Evolutionary conservation across 306 rosid species (phyloP).

Genomic region (Datisca glomerata): DNA sequence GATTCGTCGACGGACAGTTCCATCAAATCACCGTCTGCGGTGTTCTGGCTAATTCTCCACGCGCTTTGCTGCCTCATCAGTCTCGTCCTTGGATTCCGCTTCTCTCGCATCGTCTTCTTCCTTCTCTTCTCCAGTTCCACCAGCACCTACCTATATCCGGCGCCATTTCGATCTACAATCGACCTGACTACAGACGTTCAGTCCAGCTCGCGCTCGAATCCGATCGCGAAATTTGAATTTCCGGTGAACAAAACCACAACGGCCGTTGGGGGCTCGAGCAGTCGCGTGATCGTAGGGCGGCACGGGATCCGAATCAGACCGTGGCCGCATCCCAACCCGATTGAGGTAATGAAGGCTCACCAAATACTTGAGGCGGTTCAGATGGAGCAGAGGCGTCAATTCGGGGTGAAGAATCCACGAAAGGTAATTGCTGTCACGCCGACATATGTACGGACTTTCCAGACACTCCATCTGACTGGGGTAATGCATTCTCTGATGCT

Average conservation of each 20-base stretch:
- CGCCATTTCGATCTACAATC: constrained; percentile 51
- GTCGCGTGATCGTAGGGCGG: constrained; percentile 90
- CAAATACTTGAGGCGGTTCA: constrained; percentile 81
- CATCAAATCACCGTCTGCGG: constrained; percentile 58
- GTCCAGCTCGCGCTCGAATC: constrained; percentile 16
- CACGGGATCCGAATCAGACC: constrained; percentile 99
- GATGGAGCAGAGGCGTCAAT: constrained; percentile 76
- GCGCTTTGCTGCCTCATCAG: constrained; percentile 91
- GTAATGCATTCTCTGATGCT: constrained; percentile 94
- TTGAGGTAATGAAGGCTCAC: constrained; percentile 93
- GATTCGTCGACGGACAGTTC: constrained; percentile 57
- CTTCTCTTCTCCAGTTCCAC: constrained; percentile 67
- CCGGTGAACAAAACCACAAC: constrained; percentile 30
- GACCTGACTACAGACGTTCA: constrained; percentile 27
- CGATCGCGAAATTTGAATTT: constrained; percentile 10
- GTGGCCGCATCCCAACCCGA: constrained; percentile 98
- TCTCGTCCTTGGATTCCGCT: constrained; percentile 86
- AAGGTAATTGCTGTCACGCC: constrained; percentile 73
- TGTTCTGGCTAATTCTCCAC: constrained; percentile 82
- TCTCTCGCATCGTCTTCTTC: constrained; percentile 95
- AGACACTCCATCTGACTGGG: constrained; percentile 82
- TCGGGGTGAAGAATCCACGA: constrained; percentile 71
- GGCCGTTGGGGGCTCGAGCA: constrained; percentile 17
- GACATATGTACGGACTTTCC: constrained; percentile 82
- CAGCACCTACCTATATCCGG: constrained; percentile 36